These are phyloP conservation scores for Trichoderma orchidacearum DNA, from an alignment of 495 filamentous ascomycete species.

Conservation along the genomic window DNA sequence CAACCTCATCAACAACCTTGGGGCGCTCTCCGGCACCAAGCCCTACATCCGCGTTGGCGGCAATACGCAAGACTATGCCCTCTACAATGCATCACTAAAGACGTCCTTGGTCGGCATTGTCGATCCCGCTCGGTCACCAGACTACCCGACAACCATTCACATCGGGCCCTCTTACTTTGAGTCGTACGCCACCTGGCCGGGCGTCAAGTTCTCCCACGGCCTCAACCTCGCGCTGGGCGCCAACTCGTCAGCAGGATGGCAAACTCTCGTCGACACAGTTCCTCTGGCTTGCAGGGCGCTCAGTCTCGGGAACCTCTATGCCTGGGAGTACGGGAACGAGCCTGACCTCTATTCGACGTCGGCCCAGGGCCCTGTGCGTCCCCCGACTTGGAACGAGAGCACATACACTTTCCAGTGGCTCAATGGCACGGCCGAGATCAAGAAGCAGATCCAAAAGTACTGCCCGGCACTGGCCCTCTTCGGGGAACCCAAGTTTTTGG, in stretches of 20 bases:
- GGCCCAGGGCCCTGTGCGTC: constrained; percentile 37
- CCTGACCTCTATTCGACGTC: constrained; percentile 48
- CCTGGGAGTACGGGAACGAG: constrained; percentile 57
- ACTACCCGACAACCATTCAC: constrained; percentile 48
- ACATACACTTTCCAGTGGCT: constrained; percentile 51
- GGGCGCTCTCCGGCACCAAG: constrained; percentile 30
- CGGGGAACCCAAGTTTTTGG: constrained; percentile 37
- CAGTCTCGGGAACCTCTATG: constrained; percentile 30
- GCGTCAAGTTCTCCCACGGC: constrained; percentile 45
- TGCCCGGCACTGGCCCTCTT: constrained; percentile 36
- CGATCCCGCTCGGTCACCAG: constrained; percentile 31
- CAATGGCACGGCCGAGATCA: constrained; percentile 36
- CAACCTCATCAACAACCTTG: constrained; percentile 40
- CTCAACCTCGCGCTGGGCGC: constrained; percentile 47
- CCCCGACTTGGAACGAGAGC: constrained; percentile 39
- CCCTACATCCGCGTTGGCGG: constrained; percentile 48
- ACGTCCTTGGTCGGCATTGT: constrained; percentile 40
- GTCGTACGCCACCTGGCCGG: constrained; percentile 45
- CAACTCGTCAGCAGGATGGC: constrained; percentile 36
- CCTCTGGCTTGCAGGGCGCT: constrained; percentile 47
- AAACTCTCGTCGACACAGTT: constrained; percentile 40
- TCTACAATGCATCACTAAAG: constrained; percentile 42
- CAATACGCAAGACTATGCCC: constrained; percentile 48
- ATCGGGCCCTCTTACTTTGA: constrained; percentile 55
- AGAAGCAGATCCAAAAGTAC: constrained; percentile 26